phyloP scores from a whole-genome alignment of 345 rosid genomes.

The Pugionium cornutum region DNA sequence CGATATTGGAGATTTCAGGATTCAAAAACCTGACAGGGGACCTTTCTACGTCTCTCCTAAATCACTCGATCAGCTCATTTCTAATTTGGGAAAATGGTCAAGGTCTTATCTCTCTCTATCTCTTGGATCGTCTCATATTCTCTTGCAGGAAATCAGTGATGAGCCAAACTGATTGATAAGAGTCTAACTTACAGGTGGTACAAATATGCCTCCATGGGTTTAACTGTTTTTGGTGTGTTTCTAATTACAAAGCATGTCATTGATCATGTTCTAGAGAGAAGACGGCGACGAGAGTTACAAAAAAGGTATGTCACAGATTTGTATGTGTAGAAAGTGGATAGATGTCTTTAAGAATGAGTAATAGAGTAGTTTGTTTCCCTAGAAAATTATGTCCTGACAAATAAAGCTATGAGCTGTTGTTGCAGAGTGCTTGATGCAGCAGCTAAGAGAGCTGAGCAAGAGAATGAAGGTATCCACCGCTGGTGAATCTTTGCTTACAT shows the following conservation, averaged over 20 bases:
- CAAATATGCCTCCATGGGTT: constrained; percentile 76
- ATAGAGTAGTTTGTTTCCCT: too few relatives aligned
- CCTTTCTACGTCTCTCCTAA: constrained; percentile 91
- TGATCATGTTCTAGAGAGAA: constrained; percentile 67
- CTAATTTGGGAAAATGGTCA: constrained; percentile 94
- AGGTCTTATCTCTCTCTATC: constrained; percentile 47
- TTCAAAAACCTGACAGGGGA: constrained; percentile 68
- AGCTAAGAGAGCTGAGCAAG: constrained; percentile 65
- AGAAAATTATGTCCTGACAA: background rate
- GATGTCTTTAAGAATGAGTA: background rate
- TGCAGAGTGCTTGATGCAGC: constrained; percentile 96
- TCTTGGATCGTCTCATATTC: constrained; percentile 23
- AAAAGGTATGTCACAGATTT: constrained; percentile 69
- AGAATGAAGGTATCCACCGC: constrained; percentile 53
- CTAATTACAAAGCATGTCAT: constrained; percentile 68
- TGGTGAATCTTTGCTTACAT: background rate
- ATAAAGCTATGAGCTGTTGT: constrained; percentile 29
- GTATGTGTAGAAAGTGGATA: constrained; percentile 1
- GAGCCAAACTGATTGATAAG: constrained; percentile 23
- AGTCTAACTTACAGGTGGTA: constrained; percentile 63
- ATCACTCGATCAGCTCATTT: constrained; percentile 79
- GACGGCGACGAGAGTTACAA: constrained; percentile 60
- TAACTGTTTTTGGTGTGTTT: constrained; percentile 74
- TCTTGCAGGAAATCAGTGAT: constrained; percentile 29
- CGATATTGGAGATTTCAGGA: constrained; percentile 78